Conservation (phyloP, 768 basidiomycete species). For the Candolleomyces eurysporus region DNA sequence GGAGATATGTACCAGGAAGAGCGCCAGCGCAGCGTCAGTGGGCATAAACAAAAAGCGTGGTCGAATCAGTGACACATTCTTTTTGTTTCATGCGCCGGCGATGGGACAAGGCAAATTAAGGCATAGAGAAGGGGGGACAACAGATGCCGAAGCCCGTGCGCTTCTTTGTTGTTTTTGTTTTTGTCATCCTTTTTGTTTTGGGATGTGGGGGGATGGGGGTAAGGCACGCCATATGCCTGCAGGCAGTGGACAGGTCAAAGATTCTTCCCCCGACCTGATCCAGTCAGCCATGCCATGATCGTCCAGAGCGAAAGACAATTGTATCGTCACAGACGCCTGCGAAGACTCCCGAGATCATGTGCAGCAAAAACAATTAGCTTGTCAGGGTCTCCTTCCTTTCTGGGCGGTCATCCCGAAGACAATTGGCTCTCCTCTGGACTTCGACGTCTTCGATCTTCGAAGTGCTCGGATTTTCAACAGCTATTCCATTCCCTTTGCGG, state of each 20-base stretch:
- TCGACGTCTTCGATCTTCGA: constrained; percentile 5
- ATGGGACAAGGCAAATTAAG: constrained; percentile 7
- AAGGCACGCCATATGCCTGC: constrained; percentile 14
- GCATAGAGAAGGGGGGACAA: background rate
- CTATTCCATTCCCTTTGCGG: background rate
- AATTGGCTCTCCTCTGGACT: background rate
- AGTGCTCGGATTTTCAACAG: background rate
- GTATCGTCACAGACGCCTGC: background rate
- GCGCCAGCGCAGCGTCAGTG: background rate
- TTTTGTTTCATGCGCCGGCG: constrained; percentile 10
- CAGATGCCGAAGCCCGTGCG: background rate
- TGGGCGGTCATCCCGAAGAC: background rate
- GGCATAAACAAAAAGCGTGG: constrained; percentile 8
- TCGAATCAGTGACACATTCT: constrained; percentile 11
- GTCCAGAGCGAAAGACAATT: constrained; percentile 8
- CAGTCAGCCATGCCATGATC: constrained; percentile 8
- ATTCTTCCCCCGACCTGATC: background rate
- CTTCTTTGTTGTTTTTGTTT: constrained; percentile 12
- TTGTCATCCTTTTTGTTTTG: constrained; percentile 12
- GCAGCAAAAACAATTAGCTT: constrained; percentile 3
- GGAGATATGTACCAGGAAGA: constrained; percentile 6
- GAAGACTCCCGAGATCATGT: constrained; percentile 2
- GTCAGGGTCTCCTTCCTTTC: background rate
- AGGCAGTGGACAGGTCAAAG: background rate
- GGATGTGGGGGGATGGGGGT: constrained; percentile 3